These are phyloP conservation scores for Cicer arietinum DNA, from an alignment of 306 rosid species.

Conservation along the genomic window DNA sequence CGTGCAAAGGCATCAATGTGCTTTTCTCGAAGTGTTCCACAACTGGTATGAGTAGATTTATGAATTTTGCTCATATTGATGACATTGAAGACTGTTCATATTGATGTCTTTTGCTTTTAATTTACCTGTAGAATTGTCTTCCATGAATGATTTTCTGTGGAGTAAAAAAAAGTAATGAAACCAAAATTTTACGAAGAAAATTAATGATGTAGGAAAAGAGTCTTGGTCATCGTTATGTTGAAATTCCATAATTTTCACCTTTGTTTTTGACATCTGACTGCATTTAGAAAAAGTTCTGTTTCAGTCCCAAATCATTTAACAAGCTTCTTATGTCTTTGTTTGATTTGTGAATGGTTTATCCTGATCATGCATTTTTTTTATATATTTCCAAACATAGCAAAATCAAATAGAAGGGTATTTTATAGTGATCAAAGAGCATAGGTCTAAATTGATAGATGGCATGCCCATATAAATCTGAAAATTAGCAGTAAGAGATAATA, in stretches of 20 bases:
- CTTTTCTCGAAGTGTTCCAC: slow-evolving; percentile 89
- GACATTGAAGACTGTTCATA: slow-evolving; percentile 31
- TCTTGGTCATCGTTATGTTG: slow-evolving; percentile 4
- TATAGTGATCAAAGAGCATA: slow-evolving; percentile 10
- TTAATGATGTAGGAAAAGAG: slow-evolving; percentile 27
- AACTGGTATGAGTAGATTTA: slow-evolving; percentile 62
- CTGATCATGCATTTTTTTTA: slow-evolving; percentile 14
- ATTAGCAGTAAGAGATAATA: not conserved
- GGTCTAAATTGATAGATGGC: slow-evolving; percentile 8
- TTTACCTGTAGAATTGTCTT: slow-evolving; percentile 1
- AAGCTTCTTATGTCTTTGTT: slow-evolving; percentile 16
- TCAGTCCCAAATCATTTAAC: slow-evolving; percentile 6
- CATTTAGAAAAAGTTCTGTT: slow-evolving; percentile 25
- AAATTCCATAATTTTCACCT: slow-evolving; percentile 5
- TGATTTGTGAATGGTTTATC: slow-evolving; percentile 26
- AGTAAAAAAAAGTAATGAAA: slow-evolving; percentile 10
- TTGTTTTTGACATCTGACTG: slow-evolving; percentile 36
- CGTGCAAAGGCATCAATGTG: slow-evolving; percentile 94
- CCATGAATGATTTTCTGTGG: not conserved
- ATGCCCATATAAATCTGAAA: not conserved
- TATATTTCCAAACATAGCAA: not conserved
- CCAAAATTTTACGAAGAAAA: slow-evolving; percentile 18
- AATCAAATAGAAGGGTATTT: slow-evolving; percentile 15
- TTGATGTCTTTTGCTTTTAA: slow-evolving; percentile 1
- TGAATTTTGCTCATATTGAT: slow-evolving; percentile 31